Percentiles rank a stretch among this genome's conserved stretches.
Evolutionary conservation across 2,329 filamentous ascomycete genomes (phyloP).

Genomic region (Fusarium sp.): DNA sequence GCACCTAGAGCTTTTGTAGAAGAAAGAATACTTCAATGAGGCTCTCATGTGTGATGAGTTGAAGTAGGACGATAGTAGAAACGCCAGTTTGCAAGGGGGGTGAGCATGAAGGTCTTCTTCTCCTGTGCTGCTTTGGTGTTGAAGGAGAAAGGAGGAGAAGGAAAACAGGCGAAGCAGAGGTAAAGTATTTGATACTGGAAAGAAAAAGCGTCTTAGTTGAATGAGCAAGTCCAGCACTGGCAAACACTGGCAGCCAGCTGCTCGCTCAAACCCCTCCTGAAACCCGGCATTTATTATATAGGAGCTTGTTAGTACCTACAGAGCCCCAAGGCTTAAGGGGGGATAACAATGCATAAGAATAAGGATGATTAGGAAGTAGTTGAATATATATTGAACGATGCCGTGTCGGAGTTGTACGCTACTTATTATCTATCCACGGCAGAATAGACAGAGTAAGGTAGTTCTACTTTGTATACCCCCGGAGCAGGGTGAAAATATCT

Average conservation of each 20-base stretch:
- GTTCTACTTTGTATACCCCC: too few species aligned
- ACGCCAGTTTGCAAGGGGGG: background rate
- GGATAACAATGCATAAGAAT: background rate
- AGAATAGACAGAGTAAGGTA: background rate
- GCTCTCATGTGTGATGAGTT: background rate
- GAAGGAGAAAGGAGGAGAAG: background rate
- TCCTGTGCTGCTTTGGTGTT: background rate
- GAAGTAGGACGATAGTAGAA: background rate
- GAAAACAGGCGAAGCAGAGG: background rate
- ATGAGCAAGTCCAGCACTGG: conserved; percentile 6
- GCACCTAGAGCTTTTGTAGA: background rate
- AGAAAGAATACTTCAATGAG: background rate
- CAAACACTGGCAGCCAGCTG: conserved; percentile 34
- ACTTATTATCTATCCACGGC: background rate
- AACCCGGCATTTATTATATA: background rate
- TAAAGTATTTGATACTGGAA: background rate
- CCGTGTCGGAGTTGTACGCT: background rate
- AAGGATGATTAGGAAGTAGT: background rate
- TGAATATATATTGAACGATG: background rate
- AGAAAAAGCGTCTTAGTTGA: too few species aligned
- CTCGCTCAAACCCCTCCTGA: background rate
- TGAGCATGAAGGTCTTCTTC: background rate
- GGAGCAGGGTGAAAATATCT: too few species aligned
- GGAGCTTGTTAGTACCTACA: background rate
- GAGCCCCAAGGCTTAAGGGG: background rate